Base-by-base conservation (phyloP, 1,284 basidiomycete species). In the Trichosporon faecale region DNA sequence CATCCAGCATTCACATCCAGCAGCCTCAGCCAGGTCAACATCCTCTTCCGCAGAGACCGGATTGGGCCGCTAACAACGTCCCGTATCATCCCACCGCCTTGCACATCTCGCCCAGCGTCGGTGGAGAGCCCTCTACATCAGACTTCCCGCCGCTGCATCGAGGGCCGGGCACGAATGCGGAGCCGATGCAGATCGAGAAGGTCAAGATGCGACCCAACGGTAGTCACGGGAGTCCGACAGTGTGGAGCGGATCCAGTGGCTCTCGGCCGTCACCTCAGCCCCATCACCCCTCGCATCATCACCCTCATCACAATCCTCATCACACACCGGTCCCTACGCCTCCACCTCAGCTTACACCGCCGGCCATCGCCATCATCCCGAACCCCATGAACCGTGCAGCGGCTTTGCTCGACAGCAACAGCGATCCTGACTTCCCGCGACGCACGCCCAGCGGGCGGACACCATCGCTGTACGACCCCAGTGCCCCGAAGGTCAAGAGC, bases 61-160 rank as follows among this genome's bases (percentile, higher is more conserved):
- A 82, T 67, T 82, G 81, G 81, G 77, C 81, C 14, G 79, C 80
- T 0, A 80, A 81, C 70, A 81, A 82, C 60, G 74, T 82, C 5
- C 79, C 77, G 40, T 82, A 82, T 69, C 79, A 81, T 55, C 80
- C 80, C 6, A 77, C 80, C 3, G 76, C 80, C 11, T 65, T 78
- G 61, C 72, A 74, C 11, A 66, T 68, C 2, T 31, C 23, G 16
- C n/a, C 29, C 8, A 18, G 29, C 18, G 57, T 64, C 0, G 66
- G 55, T 4, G 63, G 33, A 12, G 74, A 72, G 14, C 70, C 78
- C 1, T 76, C 68, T 57, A 67, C 72, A 1, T 67, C 75, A 0
- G 79, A 82, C 67, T 82, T 82, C 68, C 79, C 80, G 1, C 80
- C 80, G 6, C 63, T 82, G 31, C 66, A 72, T 7, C 72, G 74